A percentile compares a stretch with the other conserved stretches of the same genome.
phyloP scores from a whole-genome alignment of 345 rosid genomes.

The Carallia brachiata region DNA sequence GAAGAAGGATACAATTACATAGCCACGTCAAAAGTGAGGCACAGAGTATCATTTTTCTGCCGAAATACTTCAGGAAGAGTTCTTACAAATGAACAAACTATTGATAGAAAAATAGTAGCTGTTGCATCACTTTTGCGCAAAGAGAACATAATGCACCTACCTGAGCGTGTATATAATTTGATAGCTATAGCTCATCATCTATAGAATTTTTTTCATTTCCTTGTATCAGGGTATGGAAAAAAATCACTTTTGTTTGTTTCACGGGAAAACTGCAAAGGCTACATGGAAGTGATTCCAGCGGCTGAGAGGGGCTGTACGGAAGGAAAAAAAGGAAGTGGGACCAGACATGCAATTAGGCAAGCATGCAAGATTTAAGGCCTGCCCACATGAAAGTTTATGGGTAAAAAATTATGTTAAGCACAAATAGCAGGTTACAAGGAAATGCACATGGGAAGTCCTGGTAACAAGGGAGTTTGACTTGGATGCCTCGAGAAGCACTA shows the following conservation, averaged over 20 bases:
- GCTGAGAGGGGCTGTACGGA: background rate
- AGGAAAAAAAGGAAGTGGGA: background rate
- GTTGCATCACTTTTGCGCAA: no score
- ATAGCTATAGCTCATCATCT: background rate
- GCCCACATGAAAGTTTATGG: background rate
- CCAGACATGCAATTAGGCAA: background rate
- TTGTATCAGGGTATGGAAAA: background rate
- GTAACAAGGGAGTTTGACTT: slow-evolving; percentile 37
- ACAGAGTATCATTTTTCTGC: no score
- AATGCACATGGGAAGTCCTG: slow-evolving; percentile 44
- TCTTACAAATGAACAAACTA: no score
- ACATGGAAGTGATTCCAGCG: background rate
- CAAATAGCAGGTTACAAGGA: slow-evolving; percentile 28
- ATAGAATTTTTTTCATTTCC: background rate
- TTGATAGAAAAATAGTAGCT: no score
- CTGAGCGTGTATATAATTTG: no score
- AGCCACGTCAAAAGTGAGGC: no score
- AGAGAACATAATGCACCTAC: no score
- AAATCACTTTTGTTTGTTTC: background rate
- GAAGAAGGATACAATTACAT: no score
- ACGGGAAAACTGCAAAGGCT: background rate
- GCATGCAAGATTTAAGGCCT: background rate
- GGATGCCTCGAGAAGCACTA: background rate
- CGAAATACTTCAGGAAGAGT: no score
- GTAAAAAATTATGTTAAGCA: background rate